A percentile compares a stretch with the other conserved stretches of the same genome.
These are phyloP conservation scores for Garcia nutans DNA, from an alignment of 345 rosid genomes.

Conservation along the genomic window DNA sequence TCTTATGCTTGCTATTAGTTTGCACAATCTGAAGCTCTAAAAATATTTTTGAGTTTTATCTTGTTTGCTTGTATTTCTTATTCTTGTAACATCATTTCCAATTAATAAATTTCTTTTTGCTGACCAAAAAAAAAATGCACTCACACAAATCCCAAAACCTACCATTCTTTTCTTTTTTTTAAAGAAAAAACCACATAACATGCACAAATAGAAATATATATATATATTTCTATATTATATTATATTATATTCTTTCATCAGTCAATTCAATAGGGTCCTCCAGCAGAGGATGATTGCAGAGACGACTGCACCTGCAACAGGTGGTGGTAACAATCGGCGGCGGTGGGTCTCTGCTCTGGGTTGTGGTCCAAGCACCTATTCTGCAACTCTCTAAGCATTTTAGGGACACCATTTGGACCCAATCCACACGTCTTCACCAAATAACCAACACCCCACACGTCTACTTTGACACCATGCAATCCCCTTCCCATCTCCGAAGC, in stretches of 20 bases:
- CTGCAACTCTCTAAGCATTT: slow-evolving; percentile 79
- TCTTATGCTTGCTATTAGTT: no score
- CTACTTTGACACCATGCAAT: slow-evolving; percentile 88
- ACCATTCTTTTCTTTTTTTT: no score
- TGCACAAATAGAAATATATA: no score
- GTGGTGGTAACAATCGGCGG: slow-evolving; percentile 96
- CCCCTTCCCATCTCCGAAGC: slow-evolving; percentile 97
- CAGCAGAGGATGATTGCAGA: slow-evolving; percentile 40
- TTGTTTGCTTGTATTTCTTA: no score
- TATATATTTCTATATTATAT: no score
- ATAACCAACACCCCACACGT: slow-evolving; percentile 91
- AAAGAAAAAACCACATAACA: no score
- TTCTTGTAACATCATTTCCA: no score
- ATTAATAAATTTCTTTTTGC: no score
- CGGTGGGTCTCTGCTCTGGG: slow-evolving; percentile 92
- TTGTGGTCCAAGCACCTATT: slow-evolving; percentile 78
- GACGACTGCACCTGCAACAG: slow-evolving; percentile 82
- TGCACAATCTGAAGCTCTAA: no score
- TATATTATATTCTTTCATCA: background rate
- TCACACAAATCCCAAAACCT: background rate
- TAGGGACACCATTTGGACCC: slow-evolving; percentile 43
- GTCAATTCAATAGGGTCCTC: slow-evolving; percentile 23
- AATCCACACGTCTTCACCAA: slow-evolving; percentile 79
- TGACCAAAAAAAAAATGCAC: no score
- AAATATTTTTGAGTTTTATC: no score